A percentile compares a stretch with the other conserved stretches of the same genome.
These are phyloP conservation scores for Batkoa obscura DNA, from an alignment of 371 early-diverging fungal genomes.

Conservation along the genomic window DNA sequence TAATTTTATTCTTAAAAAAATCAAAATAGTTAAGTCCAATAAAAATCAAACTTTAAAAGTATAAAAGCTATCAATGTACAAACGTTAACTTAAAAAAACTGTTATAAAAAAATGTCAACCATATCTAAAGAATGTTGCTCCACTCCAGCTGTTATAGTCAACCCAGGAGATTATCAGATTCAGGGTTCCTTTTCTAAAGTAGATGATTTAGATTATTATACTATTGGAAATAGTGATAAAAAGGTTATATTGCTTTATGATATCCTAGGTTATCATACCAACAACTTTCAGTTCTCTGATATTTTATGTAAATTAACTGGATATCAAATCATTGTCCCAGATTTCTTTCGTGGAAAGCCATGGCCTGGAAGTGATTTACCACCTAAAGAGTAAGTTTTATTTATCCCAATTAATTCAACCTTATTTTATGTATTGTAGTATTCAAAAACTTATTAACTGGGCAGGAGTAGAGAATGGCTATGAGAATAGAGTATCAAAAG, in stretches of 20 bases:
- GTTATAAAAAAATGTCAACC: too few relatives aligned
- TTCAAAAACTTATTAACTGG: slow-evolving; percentile 3
- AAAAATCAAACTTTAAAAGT: too few relatives aligned
- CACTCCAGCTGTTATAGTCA: slow-evolving; percentile 32
- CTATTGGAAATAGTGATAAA: slow-evolving; percentile 20
- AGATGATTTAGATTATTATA: slow-evolving; percentile 18
- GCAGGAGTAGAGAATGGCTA: too few relatives aligned
- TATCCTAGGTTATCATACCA: slow-evolving; percentile 24
- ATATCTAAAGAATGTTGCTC: slow-evolving; percentile 28
- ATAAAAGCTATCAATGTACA: too few relatives aligned
- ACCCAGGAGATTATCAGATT: slow-evolving; percentile 18
- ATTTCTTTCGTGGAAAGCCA: slow-evolving; percentile 33
- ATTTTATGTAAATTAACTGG: slow-evolving; percentile 26
- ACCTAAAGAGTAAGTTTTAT: too few relatives aligned
- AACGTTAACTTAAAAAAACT: too few relatives aligned
- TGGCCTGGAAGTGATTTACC: slow-evolving; percentile 4
- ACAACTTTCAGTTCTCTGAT: slow-evolving; percentile 42
- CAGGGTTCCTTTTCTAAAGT: slow-evolving; percentile 23
- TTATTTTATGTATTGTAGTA: too few relatives aligned
- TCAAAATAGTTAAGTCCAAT: too few relatives aligned
- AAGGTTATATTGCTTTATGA: too few relatives aligned
- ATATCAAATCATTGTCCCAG: slow-evolving; percentile 42
- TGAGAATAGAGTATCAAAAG: too few relatives aligned
- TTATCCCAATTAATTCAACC: too few relatives aligned
- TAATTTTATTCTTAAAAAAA: too few relatives aligned